phyloP scores from a whole-genome alignment of 2,329 filamentous ascomycete genomes.

The Ophiosphaerella korrae region DNA sequence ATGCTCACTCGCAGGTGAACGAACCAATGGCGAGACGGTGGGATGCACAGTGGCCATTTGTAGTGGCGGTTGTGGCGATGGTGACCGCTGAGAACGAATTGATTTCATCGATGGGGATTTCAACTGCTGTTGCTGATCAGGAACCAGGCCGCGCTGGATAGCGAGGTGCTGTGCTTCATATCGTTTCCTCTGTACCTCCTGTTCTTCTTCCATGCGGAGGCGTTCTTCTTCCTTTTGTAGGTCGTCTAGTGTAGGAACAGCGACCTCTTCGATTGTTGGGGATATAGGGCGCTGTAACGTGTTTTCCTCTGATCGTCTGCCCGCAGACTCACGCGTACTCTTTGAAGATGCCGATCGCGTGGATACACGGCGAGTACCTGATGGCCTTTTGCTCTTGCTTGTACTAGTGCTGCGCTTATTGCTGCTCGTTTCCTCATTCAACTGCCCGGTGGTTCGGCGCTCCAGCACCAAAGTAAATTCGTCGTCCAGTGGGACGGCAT shows the following conservation, averaged over 20 bases:
- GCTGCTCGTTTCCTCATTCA: constrained; percentile 72
- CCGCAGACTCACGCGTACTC: constrained; percentile 44
- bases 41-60: constrained; percentile 17
- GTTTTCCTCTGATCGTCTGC: constrained; percentile 20
- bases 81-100: constrained; percentile 8
- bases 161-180: constrained; percentile 62
- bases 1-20: constrained; percentile 22
- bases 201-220: constrained; percentile 61
- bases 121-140: constrained; percentile 29
- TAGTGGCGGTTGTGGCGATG: constrained; percentile 15
- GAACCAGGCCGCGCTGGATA: constrained; percentile 56
- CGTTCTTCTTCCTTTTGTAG: constrained; percentile 63
- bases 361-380: constrained; percentile 55
- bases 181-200: constrained; percentile 58
- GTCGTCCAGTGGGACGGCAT: constrained; percentile 89
- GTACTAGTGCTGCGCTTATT: constrained; percentile 61
- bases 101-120: constrained; percentile 14
- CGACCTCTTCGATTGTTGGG: constrained; percentile 31
- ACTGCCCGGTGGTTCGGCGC: constrained; percentile 64
- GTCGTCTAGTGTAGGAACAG: constrained; percentile 57
- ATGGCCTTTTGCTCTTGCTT: constrained; percentile 49
- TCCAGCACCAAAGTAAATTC: constrained; percentile 87
- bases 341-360: constrained; percentile 54
- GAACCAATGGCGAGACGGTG: constrained; percentile 19
- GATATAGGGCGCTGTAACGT: constrained; percentile 33